Base-by-base conservation (phyloP, 2,329 filamentous ascomycete species). In the Paecilomyces sp. region DNA sequence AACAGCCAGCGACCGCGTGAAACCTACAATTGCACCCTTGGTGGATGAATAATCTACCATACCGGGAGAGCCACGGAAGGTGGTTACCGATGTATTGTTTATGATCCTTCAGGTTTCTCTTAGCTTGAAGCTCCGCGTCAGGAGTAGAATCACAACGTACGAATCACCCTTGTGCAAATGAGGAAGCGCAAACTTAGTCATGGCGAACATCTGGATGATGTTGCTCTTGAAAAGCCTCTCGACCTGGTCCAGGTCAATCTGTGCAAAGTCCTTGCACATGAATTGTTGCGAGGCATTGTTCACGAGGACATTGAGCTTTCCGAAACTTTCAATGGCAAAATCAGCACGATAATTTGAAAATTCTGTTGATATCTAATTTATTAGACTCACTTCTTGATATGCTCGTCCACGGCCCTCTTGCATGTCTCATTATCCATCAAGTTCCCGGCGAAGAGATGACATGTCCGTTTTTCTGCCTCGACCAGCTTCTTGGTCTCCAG, bases 271-370 rank as follows among this genome's bases (percentile, higher is more conserved):
- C 5, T 78, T 68, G 67, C 78, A 83, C 70, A 81, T 79, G 36
- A 80, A 76, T 69, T 86, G 83, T 69, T 83, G 83, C 0, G 79
- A 80, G 2, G 82, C 84, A 67, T 86, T 86, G 69, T 86, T 86
- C 61, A 86, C 80, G 2, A 86, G 74, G 6, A 85, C 76, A 58
- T 77, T 76, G 24, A 85, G 68, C 25, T 66, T 72, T 28, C 77
- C 76, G 60, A 73, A 80, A 55, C 68, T 68, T n/a, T 24, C 51
- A n/a, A 15, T 58, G 13, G 28, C 18, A 58, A 18, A 28, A 13
- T 11, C 15, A 36, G 54, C 13, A 53, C 57, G 53, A 64, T 18
- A 2, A 36, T 50, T 22, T 15, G 18, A 28, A 24, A 36, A 41
- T 18, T 15, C 28, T 54, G 7, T 51, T 18, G 11, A 22, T 3